Base-by-base conservation (phyloP, 2,329 filamentous ascomycete species). In the Fusarium abutilonis region DNA sequence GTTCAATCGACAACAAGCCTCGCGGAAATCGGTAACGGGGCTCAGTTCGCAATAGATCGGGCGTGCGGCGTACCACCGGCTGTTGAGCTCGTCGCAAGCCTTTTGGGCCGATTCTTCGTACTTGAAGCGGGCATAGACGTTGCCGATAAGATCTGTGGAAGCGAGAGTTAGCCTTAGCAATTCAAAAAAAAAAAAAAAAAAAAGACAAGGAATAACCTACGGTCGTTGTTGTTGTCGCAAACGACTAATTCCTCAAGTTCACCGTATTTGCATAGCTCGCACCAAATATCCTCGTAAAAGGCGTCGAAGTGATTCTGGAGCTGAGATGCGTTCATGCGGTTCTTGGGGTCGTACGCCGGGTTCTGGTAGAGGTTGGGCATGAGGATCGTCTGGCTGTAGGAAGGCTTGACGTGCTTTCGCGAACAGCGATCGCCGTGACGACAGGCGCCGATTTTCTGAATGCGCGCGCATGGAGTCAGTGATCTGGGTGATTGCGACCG, bases 271-370 rank as follows among this genome's bases (percentile, higher is more conserved):
- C 95, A 98, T 83, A 99, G 92, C 86, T 99, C 95, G 81, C 94
- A 98, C 94, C 95, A 99, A 68, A 99, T 93, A 77, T 99, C 95
- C 82, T 99, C 95, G 83, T 99, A 99, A 79, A 99, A 99, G 73
- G 95, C 95, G 79, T 99, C 95, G 76, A 99, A 99, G 85, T 99
- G 95, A 82, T 97, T 97, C 80, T 97, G 94, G 76, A 98, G 89
- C 83, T 99, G 95, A 70, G 87, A 89, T 7, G 93, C 82, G 80
- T 96, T 97, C 91, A 99, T 97, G 81, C 93, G 95, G 84, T 89
- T 95, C 82, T 96, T 96, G 43, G 91, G 89, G 78, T 98, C 93
- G 86, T 96, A 96, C 64, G 93, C 92, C 10, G 95, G 95, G 83
- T 99, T 99, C 79, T 98, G 95, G 85, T 99, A 99, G 71, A 99